These are phyloP conservation scores for Trebouxiophyceae sp. DNA, from an alignment of 163 green algal genomes.

Conservation along the genomic window DNA sequence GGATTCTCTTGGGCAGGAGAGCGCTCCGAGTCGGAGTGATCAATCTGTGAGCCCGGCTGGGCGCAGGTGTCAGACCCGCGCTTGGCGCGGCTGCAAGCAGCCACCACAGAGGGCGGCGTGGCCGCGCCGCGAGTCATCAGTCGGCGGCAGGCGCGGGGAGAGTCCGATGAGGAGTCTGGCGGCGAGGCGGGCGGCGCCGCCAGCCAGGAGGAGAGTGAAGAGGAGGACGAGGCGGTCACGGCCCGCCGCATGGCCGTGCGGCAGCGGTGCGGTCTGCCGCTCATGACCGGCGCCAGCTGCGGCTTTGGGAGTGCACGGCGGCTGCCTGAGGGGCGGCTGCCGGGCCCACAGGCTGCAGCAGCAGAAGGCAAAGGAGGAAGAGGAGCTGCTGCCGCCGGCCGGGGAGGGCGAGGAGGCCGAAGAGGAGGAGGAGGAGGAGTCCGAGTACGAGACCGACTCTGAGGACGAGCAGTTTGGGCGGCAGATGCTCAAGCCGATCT, in stretches of 20 bases:
- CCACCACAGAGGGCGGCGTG: background rate
- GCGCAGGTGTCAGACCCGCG: background rate
- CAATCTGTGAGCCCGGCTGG: too few relatives aligned
- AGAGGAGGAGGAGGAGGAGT: conserved; percentile 38
- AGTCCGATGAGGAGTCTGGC: conserved; percentile 3
- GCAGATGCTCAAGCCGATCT: conserved; percentile 83
- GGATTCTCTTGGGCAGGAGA: too few relatives aligned
- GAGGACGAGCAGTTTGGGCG: conserved; percentile 45
- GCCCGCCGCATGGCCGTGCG: conserved; percentile 36
- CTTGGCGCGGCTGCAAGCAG: background rate
- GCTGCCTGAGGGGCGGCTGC: too few relatives aligned
- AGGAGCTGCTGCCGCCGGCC: conserved; percentile 24
- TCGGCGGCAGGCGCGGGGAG: conserved; percentile 2
- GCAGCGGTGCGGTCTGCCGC: conserved; percentile 23
- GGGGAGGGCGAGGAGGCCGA: conserved; percentile 19
- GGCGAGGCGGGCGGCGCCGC: conserved; percentile 3
- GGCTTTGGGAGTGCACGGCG: too few relatives aligned
- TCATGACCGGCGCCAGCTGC: background rate
- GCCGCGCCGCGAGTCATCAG: conserved; percentile 9
- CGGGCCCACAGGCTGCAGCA: conserved; percentile 9
- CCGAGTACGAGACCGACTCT: conserved; percentile 78
- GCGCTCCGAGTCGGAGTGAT: too few relatives aligned
- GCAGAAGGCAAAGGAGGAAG: conserved; percentile 38
- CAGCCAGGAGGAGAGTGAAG: conserved; percentile 3
- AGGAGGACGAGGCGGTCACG: conserved; percentile 40